Percentiles rank a stretch among this genome's conserved stretches.
These are phyloP conservation scores for Niebla homalea DNA, from an alignment of 495 filamentous ascomycete species.

Conservation along the genomic window DNA sequence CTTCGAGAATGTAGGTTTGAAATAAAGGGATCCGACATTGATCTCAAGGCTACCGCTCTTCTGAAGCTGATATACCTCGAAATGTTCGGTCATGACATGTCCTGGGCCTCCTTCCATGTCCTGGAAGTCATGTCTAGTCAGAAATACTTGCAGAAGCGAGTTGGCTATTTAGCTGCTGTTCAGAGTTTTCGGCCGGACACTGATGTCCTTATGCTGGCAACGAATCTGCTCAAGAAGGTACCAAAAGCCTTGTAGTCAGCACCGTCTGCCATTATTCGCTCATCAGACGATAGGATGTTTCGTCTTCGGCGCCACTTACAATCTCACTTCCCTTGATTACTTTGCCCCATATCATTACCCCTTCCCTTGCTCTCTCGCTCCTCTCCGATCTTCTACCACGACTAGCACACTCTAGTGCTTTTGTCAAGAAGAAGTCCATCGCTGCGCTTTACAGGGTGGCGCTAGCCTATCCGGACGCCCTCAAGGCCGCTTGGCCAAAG, in stretches of 20 bases:
- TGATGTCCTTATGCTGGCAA: conserved; percentile 94
- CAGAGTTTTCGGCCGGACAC: conserved; percentile 94
- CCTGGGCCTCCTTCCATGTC: conserved; percentile 96
- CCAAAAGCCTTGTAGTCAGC: not conserved
- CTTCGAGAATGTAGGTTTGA: conserved; percentile 90
- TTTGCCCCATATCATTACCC: conserved; percentile 81
- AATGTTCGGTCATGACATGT: conserved; percentile 99
- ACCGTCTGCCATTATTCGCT: not conserved
- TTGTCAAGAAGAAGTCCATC: conserved; percentile 86
- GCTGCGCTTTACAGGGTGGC: conserved; percentile 86
- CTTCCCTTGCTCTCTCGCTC: conserved; percentile 77
- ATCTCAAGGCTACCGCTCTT: conserved; percentile 89
- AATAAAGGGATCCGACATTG: conserved; percentile 84
- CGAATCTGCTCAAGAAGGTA: conserved; percentile 93
- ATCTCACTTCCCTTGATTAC: conserved; percentile 77
- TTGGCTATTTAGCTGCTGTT: conserved; percentile 90
- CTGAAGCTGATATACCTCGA: conserved; percentile 93
- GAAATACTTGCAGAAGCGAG: conserved; percentile 88
- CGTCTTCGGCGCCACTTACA: conserved; percentile 54
- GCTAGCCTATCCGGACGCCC: conserved; percentile 84
- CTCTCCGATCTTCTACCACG: conserved; percentile 76
- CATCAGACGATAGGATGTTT: conserved; percentile 51
- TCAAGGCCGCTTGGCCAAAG: conserved; percentile 88
- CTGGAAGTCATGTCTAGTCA: conserved; percentile 95
- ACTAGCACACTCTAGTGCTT: conserved; percentile 67